A percentile compares a stretch with the other conserved stretches of the same genome.
phyloP scores from a whole-genome alignment of 208 protist genomes.

The Crithidia expoeki region DNA sequence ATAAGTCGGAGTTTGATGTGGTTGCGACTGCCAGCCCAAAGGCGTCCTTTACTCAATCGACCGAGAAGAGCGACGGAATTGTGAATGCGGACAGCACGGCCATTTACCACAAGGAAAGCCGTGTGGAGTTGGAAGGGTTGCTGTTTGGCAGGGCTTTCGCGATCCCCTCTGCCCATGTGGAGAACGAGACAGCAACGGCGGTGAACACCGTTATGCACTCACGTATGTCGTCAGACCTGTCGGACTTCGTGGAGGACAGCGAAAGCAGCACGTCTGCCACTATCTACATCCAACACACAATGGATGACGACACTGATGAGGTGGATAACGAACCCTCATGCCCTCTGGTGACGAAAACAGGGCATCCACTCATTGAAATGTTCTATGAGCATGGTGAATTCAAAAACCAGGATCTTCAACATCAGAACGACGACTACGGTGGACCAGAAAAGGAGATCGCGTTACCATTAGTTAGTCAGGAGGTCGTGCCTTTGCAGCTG shows the following conservation, averaged over 20 bases:
- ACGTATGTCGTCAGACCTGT: not conserved
- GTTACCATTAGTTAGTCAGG: too few species aligned
- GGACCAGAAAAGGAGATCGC: too few species aligned
- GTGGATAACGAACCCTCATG: slow-evolving; percentile 1
- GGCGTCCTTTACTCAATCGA: not conserved
- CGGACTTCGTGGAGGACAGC: not conserved
- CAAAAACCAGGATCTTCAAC: too few species aligned
- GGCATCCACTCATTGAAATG: too few species aligned
- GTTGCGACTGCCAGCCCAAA: too few species aligned
- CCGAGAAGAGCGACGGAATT: not conserved
- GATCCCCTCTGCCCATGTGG: not conserved
- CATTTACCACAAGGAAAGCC: too few species aligned
- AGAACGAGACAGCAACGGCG: not conserved
- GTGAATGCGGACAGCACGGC: not conserved
- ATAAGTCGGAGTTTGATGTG: too few species aligned
- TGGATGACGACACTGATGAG: not conserved
- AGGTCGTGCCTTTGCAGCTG: not conserved
- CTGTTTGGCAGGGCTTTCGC: not conserved
- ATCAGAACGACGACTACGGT: too few species aligned
- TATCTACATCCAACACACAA: not conserved
- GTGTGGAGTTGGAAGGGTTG: too few species aligned
- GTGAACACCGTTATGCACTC: not conserved
- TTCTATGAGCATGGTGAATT: too few species aligned
- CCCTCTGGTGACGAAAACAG: too few species aligned
- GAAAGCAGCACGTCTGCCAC: slow-evolving; percentile 1